Evolutionary conservation across 345 rosid species (phyloP), one percentile per base, ranked within the genome.

Genomic region (Acer campestre): DNA sequence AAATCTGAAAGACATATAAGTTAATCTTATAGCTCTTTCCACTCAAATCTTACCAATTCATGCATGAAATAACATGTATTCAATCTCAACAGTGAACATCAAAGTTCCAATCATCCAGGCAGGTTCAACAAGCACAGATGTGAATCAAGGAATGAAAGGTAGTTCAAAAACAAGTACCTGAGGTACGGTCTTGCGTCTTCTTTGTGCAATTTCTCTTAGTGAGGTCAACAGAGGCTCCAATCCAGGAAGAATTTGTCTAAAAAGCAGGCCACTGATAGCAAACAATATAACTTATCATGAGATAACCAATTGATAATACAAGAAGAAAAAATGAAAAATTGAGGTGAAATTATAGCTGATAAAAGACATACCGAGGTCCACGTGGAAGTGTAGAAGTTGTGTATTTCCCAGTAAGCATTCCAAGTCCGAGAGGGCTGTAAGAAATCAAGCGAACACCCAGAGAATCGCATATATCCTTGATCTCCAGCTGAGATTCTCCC

Each of bases 321-420:
- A 20, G 18, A 29, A 71, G 9, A 6, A 18, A 44, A 29, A 9
- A 10, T n/a, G 18, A 42, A 17, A 42, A 23, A 3, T 12, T 25
- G 6, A 46, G 40, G 23, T 4, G 18, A 10, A 35, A 29, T 25
- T 44, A 40, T 35, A 61, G 17, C 55, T 31, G 61, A 53, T 38
- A 6, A 71, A 66, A 53, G 61, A 20, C 58, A 35, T 81, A 95
- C 97, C 99, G 92, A 16, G 97, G 99, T 56, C 99, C 99, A 18
- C 53, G 11, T 1, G 97, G 99, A 72, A 93, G 94, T 12, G 70
- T 79, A 1, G 93, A 87, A 73, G 93, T 82, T 62, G 97, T 75
- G 80, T 95, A 93, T 84, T 95, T 93, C 63, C 98, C 99, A 0
- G 97, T 89, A 78, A 95, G 91, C 98, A 95, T 93, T 81, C 99